Conservation (phyloP, 1,284 basidiomycete species). For the Trichosporon faecale region DNA sequence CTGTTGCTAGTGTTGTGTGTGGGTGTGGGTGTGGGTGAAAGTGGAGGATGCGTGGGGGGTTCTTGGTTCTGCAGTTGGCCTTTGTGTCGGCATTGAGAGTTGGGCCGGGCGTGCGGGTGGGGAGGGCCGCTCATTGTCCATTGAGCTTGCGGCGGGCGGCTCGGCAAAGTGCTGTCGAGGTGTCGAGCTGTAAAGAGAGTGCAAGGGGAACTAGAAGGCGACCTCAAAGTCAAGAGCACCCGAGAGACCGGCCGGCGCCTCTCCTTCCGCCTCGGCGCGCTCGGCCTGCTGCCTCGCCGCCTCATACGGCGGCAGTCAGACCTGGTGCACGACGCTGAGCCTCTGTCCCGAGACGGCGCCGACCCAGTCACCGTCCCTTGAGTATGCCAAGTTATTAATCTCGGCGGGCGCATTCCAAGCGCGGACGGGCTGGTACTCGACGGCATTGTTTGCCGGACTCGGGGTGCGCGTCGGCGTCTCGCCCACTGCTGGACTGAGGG, state of each 20-base stretch:
- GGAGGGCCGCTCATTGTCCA: too few species aligned
- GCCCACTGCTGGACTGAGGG: constrained; percentile 51
- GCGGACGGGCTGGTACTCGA: constrained; percentile 69
- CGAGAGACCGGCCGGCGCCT: neutral
- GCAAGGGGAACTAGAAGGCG: neutral
- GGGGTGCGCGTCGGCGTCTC: constrained; percentile 65
- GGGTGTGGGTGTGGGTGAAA: too few species aligned
- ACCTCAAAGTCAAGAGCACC: neutral
- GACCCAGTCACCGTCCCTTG: constrained; percentile 72
- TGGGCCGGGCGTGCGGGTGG: too few species aligned
- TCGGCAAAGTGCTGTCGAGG: too few species aligned
- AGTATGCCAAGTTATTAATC: constrained; percentile 82
- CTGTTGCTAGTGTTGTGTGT: too few species aligned
- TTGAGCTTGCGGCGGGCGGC: too few species aligned
- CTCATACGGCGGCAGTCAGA: constrained; percentile 50
- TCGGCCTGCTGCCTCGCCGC: neutral
- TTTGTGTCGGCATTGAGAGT: too few species aligned
- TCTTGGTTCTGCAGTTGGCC: too few species aligned
- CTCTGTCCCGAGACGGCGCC: constrained; percentile 78
- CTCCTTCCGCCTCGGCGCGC: neutral
- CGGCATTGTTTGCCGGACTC: constrained; percentile 39
- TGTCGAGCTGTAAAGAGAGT: too few species aligned
- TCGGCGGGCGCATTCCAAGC: constrained; percentile 76
- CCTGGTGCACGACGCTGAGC: constrained; percentile 67
- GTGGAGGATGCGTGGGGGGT: too few species aligned